Evolutionary conservation across 441 rosid genomes (phyloP), one percentile per base, ranked within the genome.

Genomic region (Hura crepitans): DNA sequence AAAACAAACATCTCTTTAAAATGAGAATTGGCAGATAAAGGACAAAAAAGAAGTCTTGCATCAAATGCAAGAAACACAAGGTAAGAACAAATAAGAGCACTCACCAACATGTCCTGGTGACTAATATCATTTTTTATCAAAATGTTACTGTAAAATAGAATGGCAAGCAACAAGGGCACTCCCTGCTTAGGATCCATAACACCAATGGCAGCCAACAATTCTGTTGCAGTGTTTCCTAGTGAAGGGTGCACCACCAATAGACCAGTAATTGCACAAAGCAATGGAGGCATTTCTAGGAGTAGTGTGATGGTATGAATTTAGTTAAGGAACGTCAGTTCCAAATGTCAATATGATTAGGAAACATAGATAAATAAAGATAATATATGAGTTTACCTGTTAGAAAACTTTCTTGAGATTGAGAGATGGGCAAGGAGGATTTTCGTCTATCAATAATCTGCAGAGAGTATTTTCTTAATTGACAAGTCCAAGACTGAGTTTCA

Each of bases 241-340:
- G 87, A 85, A 23, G 80, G 93, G 84, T 94, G 91, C 80, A 85
- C 74, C 83, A 90, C 86, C 84, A 91, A 76, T 85, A 89, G 85
- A 78, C 85, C 70, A 79, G 83, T 79, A 77, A 86, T 78, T 31
- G 90, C 87, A 69, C 96, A 81, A 58, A 91, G 85, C 74, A 85
- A 71, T 74, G 82, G 72, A 59, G 96, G 82, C 81, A 86, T 84
- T 80, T 80, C 95, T 89, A 62, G 51, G 59, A 35, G 49, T 28
- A 47, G 47, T 27, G 20, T 8, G 66, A 49, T 73, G 53, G 72
- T 60, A 37, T 54, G 39, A 49, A 55, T 10, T 59, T 65, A 31
- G 35, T 35, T 3, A 65, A 27, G 50, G 55, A 47, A 66, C 20
- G 46, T 74, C 50, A 63, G 49, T 14, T 8, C 13, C 7, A 9